These are phyloP conservation scores for Capniomyces stellatus DNA, from an alignment of 371 early-diverging fungal genomes.

Conservation along the genomic window DNA sequence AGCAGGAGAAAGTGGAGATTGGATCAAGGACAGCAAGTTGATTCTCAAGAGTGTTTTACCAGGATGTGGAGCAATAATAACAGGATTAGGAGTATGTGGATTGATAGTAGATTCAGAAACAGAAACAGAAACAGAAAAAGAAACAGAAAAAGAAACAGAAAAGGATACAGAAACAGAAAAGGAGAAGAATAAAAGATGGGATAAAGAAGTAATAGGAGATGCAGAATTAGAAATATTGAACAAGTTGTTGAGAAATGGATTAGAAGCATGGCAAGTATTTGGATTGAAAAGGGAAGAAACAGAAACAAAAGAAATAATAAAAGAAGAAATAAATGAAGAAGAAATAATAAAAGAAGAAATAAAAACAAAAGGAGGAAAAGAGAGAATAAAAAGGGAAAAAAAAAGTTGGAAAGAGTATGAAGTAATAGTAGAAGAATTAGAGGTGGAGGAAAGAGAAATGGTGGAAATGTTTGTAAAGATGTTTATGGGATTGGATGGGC, in stretches of 20 bases:
- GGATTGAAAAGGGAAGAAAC: not conserved
- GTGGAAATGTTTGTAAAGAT: conserved; percentile 79
- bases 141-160: not conserved
- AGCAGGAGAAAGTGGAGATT: not conserved
- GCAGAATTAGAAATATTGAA: not conserved
- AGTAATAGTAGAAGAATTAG: conserved; percentile 18
- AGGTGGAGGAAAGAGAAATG: conserved; percentile 40
- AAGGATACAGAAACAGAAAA: no score
- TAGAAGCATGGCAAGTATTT: not conserved
- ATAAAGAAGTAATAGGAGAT: not conserved
- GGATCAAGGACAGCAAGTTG: conserved; percentile 1
- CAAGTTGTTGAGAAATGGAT: not conserved
- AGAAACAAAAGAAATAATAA: not conserved
- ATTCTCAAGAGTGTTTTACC: not conserved
- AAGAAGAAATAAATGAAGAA: not conserved
- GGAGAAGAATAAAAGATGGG: no score
- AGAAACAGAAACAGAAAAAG: not conserved
- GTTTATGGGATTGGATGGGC: conserved; percentile 72
- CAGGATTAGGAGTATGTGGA: not conserved
- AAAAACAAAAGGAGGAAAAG: no score
- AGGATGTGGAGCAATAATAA: not conserved
- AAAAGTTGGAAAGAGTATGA: conserved; percentile 13
- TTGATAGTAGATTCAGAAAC: not conserved
- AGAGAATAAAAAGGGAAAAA: not conserved
- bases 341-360: not conserved